These are phyloP conservation scores for Rhododendron vialii DNA, from an alignment of 148 eudicot genomes.

Conservation along the genomic window DNA sequence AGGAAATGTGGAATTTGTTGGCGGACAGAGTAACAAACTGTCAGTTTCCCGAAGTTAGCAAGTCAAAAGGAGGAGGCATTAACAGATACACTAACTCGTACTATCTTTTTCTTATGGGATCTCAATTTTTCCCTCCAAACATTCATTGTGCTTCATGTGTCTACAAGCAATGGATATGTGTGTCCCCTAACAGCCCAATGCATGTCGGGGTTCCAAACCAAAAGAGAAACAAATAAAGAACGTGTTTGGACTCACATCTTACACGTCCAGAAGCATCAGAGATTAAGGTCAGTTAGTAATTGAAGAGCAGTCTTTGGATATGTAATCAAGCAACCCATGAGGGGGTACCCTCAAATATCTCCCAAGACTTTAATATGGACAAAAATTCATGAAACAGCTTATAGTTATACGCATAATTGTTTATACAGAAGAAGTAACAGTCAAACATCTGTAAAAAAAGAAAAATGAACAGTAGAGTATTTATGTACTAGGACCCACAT, in stretches of 20 bases:
- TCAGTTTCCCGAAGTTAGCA: neutral
- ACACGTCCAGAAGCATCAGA: neutral
- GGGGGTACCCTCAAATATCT: neutral
- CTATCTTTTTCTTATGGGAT: neutral
- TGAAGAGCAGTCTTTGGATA: neutral
- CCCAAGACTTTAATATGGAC: neutral
- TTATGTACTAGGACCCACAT: neutral
- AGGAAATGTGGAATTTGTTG: neutral
- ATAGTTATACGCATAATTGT: neutral
- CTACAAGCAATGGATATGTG: neutral
- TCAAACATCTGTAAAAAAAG: neutral
- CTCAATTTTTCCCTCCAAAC: neutral
- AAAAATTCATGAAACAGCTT: neutral
- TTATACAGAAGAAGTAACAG: neutral
- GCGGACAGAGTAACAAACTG: neutral
- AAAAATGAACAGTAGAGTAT: neutral
- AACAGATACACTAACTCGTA: neutral
- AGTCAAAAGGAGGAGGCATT: neutral
- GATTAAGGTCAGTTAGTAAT: neutral
- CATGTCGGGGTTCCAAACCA: neutral
- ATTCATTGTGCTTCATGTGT: neutral
- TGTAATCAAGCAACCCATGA: neutral
- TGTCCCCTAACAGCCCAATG: neutral
- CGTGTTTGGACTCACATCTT: neutral
- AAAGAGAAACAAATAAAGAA: neutral